Percentiles rank a stretch among this genome's conserved stretches.
Conservation (phyloP, 176 grass and related monocot species). For the Panicum miliaceum region DNA sequence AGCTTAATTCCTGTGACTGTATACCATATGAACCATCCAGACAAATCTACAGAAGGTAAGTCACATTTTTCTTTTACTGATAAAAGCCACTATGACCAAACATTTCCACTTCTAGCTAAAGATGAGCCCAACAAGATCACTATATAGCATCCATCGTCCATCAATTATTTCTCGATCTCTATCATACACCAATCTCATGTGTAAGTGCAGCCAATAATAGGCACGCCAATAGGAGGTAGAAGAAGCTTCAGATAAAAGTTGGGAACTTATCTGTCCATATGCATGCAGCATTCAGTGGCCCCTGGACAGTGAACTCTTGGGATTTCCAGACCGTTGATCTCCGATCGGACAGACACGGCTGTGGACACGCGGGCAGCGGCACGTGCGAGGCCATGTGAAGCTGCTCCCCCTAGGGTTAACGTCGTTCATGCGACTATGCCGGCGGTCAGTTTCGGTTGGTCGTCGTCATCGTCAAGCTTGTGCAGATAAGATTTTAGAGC, state of each 20-base stretch:
- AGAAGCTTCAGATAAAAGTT: conserved; percentile 30
- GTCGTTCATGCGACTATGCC: conserved; percentile 18
- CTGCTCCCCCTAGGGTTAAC: conserved; percentile 18
- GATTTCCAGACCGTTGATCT: not conserved
- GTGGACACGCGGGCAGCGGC: conserved; percentile 1
- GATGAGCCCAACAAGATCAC: not conserved
- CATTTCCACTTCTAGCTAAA: conserved; percentile 23
- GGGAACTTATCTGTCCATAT: conserved; percentile 1
- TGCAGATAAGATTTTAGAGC: conserved; percentile 48
- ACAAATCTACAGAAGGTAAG: not conserved
- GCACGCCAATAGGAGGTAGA: conserved; percentile 5
- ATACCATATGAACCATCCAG: not conserved
- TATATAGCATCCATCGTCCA: not conserved
- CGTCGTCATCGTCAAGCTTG: conserved; percentile 9
- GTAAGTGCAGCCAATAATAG: conserved; percentile 45
- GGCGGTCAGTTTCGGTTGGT: conserved; percentile 35
- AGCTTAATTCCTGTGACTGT: not conserved
- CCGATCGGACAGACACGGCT: not conserved
- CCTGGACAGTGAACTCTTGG: not conserved
- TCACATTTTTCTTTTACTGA: not conserved
- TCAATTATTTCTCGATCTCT: not conserved
- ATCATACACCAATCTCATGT: conserved; percentile 19
- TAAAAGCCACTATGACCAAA: not conserved
- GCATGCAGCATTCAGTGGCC: not conserved
- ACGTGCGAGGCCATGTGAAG: conserved; percentile 52